Percentiles rank a stretch among this genome's conserved stretches.
Conservation (phyloP, 331 rosid species). For the Malus hybrid region DNA sequence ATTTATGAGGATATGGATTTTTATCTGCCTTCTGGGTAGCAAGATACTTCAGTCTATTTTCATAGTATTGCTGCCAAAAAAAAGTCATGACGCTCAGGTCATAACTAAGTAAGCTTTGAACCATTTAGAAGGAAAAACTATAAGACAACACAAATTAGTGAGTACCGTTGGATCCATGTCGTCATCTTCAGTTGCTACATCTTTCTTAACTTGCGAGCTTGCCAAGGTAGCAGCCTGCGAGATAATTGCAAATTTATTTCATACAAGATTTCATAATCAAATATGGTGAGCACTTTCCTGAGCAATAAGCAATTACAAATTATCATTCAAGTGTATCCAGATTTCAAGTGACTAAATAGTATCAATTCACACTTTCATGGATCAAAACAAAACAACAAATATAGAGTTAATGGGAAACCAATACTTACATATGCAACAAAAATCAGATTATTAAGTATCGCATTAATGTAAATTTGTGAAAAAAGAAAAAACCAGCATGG, state of each 20-base stretch:
- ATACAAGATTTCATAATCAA: background rate
- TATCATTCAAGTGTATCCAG: background rate
- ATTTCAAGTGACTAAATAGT: background rate
- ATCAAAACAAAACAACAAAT: background rate
- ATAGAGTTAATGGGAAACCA: background rate
- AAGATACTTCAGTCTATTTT: conserved; percentile 69
- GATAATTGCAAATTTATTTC: background rate
- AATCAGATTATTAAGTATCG: background rate
- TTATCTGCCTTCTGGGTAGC: conserved; percentile 40
- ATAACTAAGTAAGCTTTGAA: background rate
- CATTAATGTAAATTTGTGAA: background rate
- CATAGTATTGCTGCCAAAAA: conserved; percentile 65
- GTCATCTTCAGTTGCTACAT: conserved; percentile 46
- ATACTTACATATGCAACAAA: background rate
- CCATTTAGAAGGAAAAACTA: background rate
- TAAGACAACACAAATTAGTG: background rate
- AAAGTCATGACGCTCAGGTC: background rate
- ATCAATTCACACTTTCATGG: background rate
- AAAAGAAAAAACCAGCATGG: background rate
- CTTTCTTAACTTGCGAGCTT: conserved; percentile 44
- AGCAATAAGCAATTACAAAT: background rate
- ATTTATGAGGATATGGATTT: conserved; percentile 90
- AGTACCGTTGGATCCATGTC: conserved; percentile 91
- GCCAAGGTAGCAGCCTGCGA: conserved; percentile 54
- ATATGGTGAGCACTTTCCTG: background rate